phyloP scores from a whole-genome alignment of 2,329 filamentous ascomycete species.

The Colletotrichum theobromicola region DNA sequence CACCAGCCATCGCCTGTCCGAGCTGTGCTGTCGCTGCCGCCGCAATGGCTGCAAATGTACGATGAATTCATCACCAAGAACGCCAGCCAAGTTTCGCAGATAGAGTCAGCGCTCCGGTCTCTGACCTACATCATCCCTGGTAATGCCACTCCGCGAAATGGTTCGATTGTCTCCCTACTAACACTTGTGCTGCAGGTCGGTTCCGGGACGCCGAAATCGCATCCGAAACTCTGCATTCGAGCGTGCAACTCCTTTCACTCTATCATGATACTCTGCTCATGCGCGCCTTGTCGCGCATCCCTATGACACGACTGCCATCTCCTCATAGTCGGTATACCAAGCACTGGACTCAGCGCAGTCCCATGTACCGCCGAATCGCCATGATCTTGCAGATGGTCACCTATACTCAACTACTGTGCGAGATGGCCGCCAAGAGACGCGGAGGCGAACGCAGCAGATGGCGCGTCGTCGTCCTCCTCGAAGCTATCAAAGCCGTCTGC shows the following conservation, averaged over 20 bases:
- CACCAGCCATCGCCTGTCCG: constrained; percentile 14
- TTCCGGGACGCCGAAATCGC: constrained; percentile 94
- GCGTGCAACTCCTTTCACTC: constrained; percentile 86
- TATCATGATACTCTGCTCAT: constrained; percentile 91
- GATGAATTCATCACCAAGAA: constrained; percentile 95
- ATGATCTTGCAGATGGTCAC: constrained; percentile 87
- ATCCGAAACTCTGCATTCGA: constrained; percentile 89
- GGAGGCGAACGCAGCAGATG: constrained; percentile 82
- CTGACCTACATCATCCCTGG: constrained; percentile 96
- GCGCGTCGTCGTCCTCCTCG: constrained; percentile 85
- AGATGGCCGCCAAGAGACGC: constrained; percentile 91
- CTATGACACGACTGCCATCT: constrained; percentile 57
- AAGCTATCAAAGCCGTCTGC: constrained; percentile 86
- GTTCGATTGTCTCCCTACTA: background rate
- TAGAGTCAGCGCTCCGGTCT: constrained; percentile 90
- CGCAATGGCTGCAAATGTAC: constrained; percentile 74
- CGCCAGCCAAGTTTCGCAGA: constrained; percentile 89
- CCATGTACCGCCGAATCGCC: constrained; percentile 81
- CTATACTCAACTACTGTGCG: constrained; percentile 95
- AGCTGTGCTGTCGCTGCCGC: constrained; percentile 59
- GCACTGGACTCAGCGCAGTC: constrained; percentile 67
- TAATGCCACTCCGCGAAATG: constrained; percentile 30
- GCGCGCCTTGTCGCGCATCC: constrained; percentile 63
- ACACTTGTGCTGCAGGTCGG: constrained; percentile 59
- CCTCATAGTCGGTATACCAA: constrained; percentile 71